A percentile compares a stretch with the other conserved stretches of the same genome.
Evolutionary conservation across 441 rosid genomes (phyloP).

Genomic region (Biscutella auriculata): DNA sequence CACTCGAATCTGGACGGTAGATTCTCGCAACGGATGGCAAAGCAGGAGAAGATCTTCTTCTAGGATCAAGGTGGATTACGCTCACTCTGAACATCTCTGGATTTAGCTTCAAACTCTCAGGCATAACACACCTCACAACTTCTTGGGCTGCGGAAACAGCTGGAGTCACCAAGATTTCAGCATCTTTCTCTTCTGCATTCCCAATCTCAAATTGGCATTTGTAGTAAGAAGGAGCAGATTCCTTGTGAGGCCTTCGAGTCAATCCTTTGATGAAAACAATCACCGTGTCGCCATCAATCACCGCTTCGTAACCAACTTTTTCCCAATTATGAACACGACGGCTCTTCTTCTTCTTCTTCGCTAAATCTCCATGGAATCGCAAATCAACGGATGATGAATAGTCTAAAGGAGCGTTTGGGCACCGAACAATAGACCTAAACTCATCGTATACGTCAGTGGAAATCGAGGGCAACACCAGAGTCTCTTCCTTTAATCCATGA

Average conservation of each 20-base stretch:
- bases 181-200: slow-evolving; percentile 26
- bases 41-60: slow-evolving; percentile 22
- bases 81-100: slow-evolving; percentile 34
- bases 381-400: slow-evolving; percentile 49
- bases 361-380: slow-evolving; percentile 33
- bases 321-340: slow-evolving; percentile 45
- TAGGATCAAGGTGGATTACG: slow-evolving; percentile 16
- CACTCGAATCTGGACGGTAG: slow-evolving; percentile 37
- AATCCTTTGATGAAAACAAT: slow-evolving; percentile 77
- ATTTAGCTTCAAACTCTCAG: slow-evolving; percentile 40
- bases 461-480: slow-evolving; percentile 24
- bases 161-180: slow-evolving; percentile 33
- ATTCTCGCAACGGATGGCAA: slow-evolving; percentile 29
- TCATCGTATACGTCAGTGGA: slow-evolving; percentile 48
- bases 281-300: slow-evolving; percentile 51
- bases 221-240: slow-evolving; percentile 47
- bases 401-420: slow-evolving; percentile 53
- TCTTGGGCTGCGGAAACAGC: slow-evolving; percentile 81
- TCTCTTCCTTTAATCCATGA: slow-evolving; percentile 19
- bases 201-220: slow-evolving; percentile 59
- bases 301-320: slow-evolving; percentile 59
- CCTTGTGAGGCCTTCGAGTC: slow-evolving; percentile 70
- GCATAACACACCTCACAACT: slow-evolving; percentile 70
- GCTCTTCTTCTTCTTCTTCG: slow-evolving; percentile 16
- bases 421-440: slow-evolving; percentile 51